Base-by-base conservation (phyloP, 495 filamentous ascomycete genomes). In the Podospora australis region DNA sequence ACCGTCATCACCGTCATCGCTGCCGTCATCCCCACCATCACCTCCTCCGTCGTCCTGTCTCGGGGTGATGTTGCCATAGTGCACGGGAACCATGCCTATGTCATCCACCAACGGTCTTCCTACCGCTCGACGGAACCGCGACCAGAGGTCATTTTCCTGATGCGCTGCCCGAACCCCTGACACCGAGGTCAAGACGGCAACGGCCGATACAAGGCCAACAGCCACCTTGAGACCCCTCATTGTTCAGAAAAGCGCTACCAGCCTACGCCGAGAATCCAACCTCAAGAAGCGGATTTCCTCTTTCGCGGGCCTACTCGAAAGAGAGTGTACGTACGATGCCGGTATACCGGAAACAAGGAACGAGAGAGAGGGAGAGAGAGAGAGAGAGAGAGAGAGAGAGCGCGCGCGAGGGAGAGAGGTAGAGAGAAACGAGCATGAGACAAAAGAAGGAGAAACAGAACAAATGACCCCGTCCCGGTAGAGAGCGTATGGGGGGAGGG, bases 211-310 rank as follows among this genome's bases (percentile, higher is more conserved):
- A n/a, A 75, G 40, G 59, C 60, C 60, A 43, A 57, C 39, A 53
- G 55, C 50, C 39, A 69, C 44, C 47, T 49, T 52, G 9, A 44
- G 63, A 21, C 26, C 46, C 49, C 62, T 72, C 72, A 77, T 77
- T 13, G n/a, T 36, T 36, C 3, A 16, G 32, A 8, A 17, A 17
- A 36, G n/a, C n/a, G n/a, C n/a, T n/a, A n/a, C n/a, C n/a, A n/a
- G n/a, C n/a, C n/a, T n/a, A n/a, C n/a, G n/a, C n/a, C n/a, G n/a
- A n/a, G n/a, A n/a, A n/a, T n/a, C n/a, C n/a, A n/a, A n/a, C n/a
- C n/a, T n/a, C n/a, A n/a, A n/a, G n/a, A n/a, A n/a, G n/a, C n/a
- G n/a, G n/a, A n/a, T n/a, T n/a, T n/a, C n/a, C n/a, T n/a, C n/a
- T n/a, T n/a, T n/a, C n/a, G n/a, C n/a, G n/a, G n/a, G n/a, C n/a